Conservation (phyloP, 169 alveolate genomes). For the Cryptosporidium andersoni region DNA sequence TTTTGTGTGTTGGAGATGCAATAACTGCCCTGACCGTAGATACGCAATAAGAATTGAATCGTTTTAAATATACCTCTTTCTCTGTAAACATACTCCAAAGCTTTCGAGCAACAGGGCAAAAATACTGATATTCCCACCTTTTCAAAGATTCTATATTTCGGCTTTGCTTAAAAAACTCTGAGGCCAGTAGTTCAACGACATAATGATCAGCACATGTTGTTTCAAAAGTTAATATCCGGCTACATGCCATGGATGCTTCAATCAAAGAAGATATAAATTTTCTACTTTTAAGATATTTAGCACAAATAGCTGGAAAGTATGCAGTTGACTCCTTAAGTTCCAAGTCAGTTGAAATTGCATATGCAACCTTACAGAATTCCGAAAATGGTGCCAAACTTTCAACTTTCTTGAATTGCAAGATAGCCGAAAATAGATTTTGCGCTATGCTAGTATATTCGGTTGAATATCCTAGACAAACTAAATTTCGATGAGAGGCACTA, state of each 20-base stretch:
- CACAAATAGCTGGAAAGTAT: slow-evolving; percentile 52
- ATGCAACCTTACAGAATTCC: slow-evolving; percentile 35
- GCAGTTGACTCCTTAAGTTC: slow-evolving; percentile 30
- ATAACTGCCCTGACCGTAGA: slow-evolving; percentile 33
- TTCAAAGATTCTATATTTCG: slow-evolving; percentile 38
- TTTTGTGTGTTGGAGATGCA: slow-evolving; percentile 11
- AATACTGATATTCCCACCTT: slow-evolving; percentile 59
- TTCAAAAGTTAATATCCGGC: slow-evolving; percentile 26
- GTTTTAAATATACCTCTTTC: background rate
- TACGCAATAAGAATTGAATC: slow-evolving; percentile 38
- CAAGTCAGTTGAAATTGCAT: slow-evolving; percentile 34
- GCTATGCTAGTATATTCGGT: slow-evolving; percentile 54
- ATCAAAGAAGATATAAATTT: slow-evolving; percentile 24
- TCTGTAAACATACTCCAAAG: background rate
- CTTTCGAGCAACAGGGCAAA: slow-evolving; percentile 40
- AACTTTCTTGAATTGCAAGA: slow-evolving; percentile 15
- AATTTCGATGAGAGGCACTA: slow-evolving; percentile 16
- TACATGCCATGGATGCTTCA: slow-evolving; percentile 33
- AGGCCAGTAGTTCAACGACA: slow-evolving; percentile 22
- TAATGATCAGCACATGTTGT: slow-evolving; percentile 14
- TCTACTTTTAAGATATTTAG: slow-evolving; percentile 9
- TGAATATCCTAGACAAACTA: slow-evolving; percentile 49
- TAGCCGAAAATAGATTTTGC: slow-evolving; percentile 12
- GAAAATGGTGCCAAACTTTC: slow-evolving; percentile 20
- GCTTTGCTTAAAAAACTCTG: slow-evolving; percentile 47